Conservation (phyloP, 257 asterid species). For the Eustoma russellianum region DNA sequence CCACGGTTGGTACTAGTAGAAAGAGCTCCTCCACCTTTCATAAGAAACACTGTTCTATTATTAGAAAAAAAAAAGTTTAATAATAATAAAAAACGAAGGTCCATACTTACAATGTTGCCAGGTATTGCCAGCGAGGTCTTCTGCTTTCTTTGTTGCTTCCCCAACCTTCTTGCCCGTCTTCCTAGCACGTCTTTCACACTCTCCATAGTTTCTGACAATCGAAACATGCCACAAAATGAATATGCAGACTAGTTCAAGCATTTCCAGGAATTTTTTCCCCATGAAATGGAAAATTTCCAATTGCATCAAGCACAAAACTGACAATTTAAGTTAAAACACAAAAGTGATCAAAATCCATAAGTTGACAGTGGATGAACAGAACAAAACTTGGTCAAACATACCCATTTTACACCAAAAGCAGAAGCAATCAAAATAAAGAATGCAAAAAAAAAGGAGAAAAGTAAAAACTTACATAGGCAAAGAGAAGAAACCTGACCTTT, state of each 20-base stretch:
- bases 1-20: background rate
- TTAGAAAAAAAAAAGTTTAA: background rate
- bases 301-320: background rate
- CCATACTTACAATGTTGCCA: slow-evolving; percentile 87
- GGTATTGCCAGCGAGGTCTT: slow-evolving; percentile 77
- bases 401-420: background rate
- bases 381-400: background rate
- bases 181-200: slow-evolving; percentile 68
- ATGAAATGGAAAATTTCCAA: background rate
- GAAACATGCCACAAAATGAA: background rate
- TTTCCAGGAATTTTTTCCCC: slow-evolving; percentile 14
- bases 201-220: slow-evolving; percentile 47
- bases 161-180: slow-evolving; percentile 70
- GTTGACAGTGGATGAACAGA: background rate
- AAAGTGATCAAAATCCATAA: background rate
- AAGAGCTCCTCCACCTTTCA: background rate
- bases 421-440: background rate
- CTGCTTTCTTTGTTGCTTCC: slow-evolving; percentile 77
- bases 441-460: too few relatives aligned
- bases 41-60: background rate
- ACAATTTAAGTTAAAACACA: background rate
- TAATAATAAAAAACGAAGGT: background rate
- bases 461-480: background rate
- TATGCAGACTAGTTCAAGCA: background rate
- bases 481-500: slow-evolving; percentile 37